phyloP scores from a whole-genome alignment of 2,329 filamentous ascomycete species.

The Talaromyces marneffei region DNA sequence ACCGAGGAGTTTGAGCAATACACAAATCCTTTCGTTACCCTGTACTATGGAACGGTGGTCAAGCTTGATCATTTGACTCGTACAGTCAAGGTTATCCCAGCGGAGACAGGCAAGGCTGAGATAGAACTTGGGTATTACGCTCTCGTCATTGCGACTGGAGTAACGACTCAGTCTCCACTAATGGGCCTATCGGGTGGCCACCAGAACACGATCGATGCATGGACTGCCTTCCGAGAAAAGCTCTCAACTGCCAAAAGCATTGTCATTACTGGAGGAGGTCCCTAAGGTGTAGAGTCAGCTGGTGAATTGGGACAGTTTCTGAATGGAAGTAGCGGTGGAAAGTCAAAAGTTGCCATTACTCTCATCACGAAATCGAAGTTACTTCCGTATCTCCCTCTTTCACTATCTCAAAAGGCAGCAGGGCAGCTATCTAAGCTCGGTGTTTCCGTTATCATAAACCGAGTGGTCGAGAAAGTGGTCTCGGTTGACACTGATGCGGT shows the following conservation, averaged over 20 bases:
- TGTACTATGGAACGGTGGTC: slow-evolving; percentile 40
- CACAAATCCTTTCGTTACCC: slow-evolving; percentile 31
- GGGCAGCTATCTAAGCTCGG: slow-evolving; percentile 40
- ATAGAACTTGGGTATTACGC: slow-evolving; percentile 36
- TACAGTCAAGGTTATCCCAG: slow-evolving; percentile 23
- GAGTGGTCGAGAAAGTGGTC: slow-evolving; percentile 30
- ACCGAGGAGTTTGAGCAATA: slow-evolving; percentile 38
- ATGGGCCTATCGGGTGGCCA: slow-evolving; percentile 37
- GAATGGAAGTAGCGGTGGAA: slow-evolving; percentile 34
- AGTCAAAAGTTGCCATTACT: slow-evolving; percentile 38
- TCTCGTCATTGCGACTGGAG: slow-evolving; percentile 48
- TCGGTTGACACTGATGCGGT: slow-evolving; percentile 27
- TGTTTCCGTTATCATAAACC: slow-evolving; percentile 43
- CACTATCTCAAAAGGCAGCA: slow-evolving; percentile 41
- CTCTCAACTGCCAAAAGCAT: slow-evolving; percentile 40
- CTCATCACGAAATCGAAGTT: slow-evolving; percentile 42
- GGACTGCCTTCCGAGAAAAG: slow-evolving; percentile 37
- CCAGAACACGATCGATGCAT: slow-evolving; percentile 28
- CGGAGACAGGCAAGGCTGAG: slow-evolving; percentile 17
- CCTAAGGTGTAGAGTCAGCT: slow-evolving; percentile 42
- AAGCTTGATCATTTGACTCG: not conserved
- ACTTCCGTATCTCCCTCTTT: slow-evolving; percentile 37
- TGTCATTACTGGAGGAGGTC: slow-evolving; percentile 28
- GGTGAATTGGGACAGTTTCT: slow-evolving; percentile 49
- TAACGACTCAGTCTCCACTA: slow-evolving; percentile 43